Evolutionary conservation across 257 asterid genomes (phyloP).

Genomic region (Nyctanthes arbortristis): DNA sequence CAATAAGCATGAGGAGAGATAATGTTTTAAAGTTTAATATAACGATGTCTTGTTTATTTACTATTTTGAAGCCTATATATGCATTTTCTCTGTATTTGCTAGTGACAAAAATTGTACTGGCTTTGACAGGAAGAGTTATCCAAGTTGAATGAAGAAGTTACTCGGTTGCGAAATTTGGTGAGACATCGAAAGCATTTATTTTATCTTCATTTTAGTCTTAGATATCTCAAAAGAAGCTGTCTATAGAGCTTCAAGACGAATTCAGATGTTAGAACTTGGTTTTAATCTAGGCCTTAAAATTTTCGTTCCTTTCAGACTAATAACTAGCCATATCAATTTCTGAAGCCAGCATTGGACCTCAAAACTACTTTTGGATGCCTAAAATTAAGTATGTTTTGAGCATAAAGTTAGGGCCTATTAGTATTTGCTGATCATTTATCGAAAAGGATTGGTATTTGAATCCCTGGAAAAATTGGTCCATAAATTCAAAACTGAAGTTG

Average conservation of each 20-base stretch:
- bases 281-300: not conserved
- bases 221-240: not conserved
- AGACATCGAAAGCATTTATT: conserved; percentile 20
- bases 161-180: conserved; percentile 61
- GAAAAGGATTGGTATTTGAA: not conserved
- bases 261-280: not conserved
- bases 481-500: not conserved
- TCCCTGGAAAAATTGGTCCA: not conserved
- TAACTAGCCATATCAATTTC: not conserved
- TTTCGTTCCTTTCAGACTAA: not conserved
- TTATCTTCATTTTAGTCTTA: not conserved
- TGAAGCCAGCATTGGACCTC: not conserved
- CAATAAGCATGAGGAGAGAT: not conserved
- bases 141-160: conserved; percentile 65
- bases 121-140: conserved; percentile 76
- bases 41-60: not conserved
- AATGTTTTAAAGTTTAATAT: not conserved
- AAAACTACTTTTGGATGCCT: not conserved
- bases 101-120: conserved; percentile 19
- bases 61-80: not conserved
- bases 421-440: not conserved
- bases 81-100: not conserved
- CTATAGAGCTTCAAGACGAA: not conserved
- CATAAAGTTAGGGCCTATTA: not conserved
- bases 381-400: not conserved